A percentile compares a stretch with the other conserved stretches of the same genome.
These are phyloP conservation scores for Rhizoctonia solani DNA, from an alignment of 1,284 basidiomycete genomes.

Conservation along the genomic window DNA sequence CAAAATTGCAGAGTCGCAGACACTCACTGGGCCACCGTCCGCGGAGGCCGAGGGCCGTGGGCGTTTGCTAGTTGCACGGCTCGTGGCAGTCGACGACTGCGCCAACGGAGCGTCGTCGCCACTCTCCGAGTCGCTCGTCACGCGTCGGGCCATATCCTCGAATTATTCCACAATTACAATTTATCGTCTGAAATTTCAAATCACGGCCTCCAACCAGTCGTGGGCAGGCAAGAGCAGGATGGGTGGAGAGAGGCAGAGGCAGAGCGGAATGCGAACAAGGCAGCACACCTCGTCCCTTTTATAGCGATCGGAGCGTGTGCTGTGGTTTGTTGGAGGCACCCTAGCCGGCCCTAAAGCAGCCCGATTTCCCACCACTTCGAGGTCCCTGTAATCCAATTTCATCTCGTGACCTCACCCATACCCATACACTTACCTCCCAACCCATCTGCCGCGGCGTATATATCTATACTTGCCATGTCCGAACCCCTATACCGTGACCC, in stretches of 20 bases:
- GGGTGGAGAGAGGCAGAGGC: no score
- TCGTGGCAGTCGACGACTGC: neutral
- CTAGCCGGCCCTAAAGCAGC: conserved; percentile 61
- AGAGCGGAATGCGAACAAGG: conserved; percentile 38
- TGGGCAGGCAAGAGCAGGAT: no score
- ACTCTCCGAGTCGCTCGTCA: conserved; percentile 7
- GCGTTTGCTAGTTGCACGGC: conserved; percentile 34
- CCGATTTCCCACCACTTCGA: conserved; percentile 47
- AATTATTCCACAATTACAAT: no score
- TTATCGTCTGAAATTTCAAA: no score
- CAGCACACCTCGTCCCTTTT: neutral
- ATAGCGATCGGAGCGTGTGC: conserved; percentile 51
- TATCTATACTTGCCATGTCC: conserved; percentile 44
- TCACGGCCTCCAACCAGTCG: no score
- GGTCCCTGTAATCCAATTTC: conserved; percentile 37
- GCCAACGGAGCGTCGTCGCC: conserved; percentile 5
- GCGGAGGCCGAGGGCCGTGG: conserved; percentile 32
- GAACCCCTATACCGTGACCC: conserved; percentile 83
- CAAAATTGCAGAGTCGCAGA: conserved; percentile 18
- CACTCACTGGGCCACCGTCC: conserved; percentile 37
- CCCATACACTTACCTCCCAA: no score
- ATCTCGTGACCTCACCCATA: conserved; percentile 3
- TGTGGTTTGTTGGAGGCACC: conserved; percentile 38
- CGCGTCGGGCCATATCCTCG: conserved; percentile 10
- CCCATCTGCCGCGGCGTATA: no score